Evolutionary conservation across 495 filamentous ascomycete genomes (phyloP).

Genomic region (Letharia columbiana): DNA sequence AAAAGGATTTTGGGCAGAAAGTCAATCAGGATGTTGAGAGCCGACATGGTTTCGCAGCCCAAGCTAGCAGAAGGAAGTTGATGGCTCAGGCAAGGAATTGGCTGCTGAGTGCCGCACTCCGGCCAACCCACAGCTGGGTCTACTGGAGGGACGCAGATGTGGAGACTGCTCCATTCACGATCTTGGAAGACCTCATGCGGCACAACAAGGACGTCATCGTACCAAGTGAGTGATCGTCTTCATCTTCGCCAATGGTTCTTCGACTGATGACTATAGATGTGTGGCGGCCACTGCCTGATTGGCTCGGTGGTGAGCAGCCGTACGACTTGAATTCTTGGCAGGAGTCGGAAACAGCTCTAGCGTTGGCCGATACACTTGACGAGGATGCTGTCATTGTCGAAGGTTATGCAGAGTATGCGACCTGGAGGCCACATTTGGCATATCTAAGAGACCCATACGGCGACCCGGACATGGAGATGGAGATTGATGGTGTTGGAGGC

Average conservation of each 20-base stretch:
- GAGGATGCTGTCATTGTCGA: constrained; percentile 99
- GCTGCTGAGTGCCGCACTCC: constrained; percentile 85
- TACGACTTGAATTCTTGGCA: constrained; percentile 99
- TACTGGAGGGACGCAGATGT: constrained; percentile 99
- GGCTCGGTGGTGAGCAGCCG: constrained; percentile 97
- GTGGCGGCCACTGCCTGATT: constrained; percentile 96
- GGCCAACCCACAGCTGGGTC: constrained; percentile 97
- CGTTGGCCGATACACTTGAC: constrained; percentile 87
- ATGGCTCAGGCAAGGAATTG: constrained; percentile 99
- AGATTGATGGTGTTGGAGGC: constrained; percentile 94
- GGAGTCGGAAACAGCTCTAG: constrained; percentile 93
- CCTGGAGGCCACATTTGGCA: constrained; percentile 94
- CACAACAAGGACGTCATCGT: constrained; percentile 99
- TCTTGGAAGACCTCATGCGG: constrained; percentile 95
- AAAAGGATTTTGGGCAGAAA: constrained; percentile 98
- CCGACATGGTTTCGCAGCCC: constrained; percentile 93
- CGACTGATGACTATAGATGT: constrained; percentile 56
- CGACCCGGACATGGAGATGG: constrained; percentile 99
- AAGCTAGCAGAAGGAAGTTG: constrained; percentile 84
- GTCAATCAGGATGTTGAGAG: constrained; percentile 98
- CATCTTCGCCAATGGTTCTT: constrained; percentile 9
- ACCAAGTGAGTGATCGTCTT: constrained; percentile 66
- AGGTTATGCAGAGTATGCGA: constrained; percentile 98
- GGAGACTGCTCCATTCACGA: constrained; percentile 90
- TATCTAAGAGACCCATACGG: constrained; percentile 97